phyloP scores from a whole-genome alignment of 2,329 filamentous ascomycete genomes.

The Fusarium goolgardi region DNA sequence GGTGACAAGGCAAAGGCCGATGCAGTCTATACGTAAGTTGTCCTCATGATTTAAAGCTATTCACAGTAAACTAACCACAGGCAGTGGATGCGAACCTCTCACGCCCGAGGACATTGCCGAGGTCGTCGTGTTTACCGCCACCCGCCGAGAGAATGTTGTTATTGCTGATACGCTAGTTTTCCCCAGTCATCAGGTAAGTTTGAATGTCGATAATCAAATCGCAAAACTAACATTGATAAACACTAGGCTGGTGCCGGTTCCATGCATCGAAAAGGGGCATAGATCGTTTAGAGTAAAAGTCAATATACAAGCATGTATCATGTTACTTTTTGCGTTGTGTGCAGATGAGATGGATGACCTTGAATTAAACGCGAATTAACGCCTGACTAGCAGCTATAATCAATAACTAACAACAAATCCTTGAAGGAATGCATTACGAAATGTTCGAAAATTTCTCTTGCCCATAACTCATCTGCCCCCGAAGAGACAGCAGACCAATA shows the following conservation, averaged over 20 bases:
- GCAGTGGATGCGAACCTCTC: constrained; percentile 79
- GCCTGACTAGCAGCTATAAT: neutral
- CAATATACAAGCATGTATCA: neutral
- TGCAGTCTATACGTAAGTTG: constrained; percentile 82
- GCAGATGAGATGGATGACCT: neutral
- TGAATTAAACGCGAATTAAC: neutral
- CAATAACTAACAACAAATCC: neutral
- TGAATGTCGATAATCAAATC: no score
- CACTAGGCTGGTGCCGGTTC: constrained; percentile 50
- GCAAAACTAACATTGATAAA: constrained; percentile 8
- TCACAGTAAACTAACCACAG: constrained; percentile 8
- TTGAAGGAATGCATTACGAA: neutral
- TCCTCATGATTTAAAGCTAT: neutral
- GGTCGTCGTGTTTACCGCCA: constrained; percentile 85
- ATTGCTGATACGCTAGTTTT: constrained; percentile 88
- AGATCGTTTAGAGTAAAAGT: constrained; percentile 9
- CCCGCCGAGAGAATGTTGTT: constrained; percentile 88
- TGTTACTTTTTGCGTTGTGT: neutral
- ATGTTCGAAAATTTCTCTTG: constrained; percentile 59
- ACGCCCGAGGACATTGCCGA: constrained; percentile 93
- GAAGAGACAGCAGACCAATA: constrained; percentile 44
- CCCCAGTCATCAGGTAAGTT: constrained; percentile 84
- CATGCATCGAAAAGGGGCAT: constrained; percentile 47
- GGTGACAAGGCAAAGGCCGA: constrained; percentile 91
- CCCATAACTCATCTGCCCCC: constrained; percentile 51